A percentile compares a stretch with the other conserved stretches of the same genome.
Evolutionary conservation across 1,139 yeast species (phyloP).

Genomic region (Debaryomyces fabryi): DNA sequence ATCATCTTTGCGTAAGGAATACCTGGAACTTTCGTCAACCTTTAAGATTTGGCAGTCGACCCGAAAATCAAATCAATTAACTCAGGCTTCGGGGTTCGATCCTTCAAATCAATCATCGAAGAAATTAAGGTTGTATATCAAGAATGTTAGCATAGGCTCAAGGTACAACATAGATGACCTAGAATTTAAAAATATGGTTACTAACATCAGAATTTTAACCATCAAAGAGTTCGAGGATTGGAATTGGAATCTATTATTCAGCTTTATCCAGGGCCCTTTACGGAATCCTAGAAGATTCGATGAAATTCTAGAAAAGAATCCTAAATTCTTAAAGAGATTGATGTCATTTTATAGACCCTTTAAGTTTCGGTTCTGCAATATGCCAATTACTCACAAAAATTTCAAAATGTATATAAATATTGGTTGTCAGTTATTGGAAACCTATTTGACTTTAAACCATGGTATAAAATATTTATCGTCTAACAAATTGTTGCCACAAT

Average conservation of each 20-base stretch:
- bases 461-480: constrained; percentile 72
- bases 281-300: constrained; percentile 72
- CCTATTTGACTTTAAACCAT: constrained; percentile 60
- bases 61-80: constrained; percentile 13
- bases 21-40: constrained; percentile 8
- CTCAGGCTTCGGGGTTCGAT: constrained; percentile 16
- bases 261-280: constrained; percentile 79
- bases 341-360: constrained; percentile 90
- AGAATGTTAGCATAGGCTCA: constrained; percentile 45
- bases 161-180: constrained; percentile 66
- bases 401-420: constrained; percentile 62
- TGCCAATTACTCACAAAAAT: constrained; percentile 33
- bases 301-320: constrained; percentile 69
- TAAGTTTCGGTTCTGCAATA: constrained; percentile 77
- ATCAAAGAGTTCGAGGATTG: constrained; percentile 82
- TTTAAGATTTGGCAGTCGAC: constrained; percentile 13
- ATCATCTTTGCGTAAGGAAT: constrained; percentile 13
- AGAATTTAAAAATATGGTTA: constrained; percentile 66
- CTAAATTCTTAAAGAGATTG: constrained; percentile 83
- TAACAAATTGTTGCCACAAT: constrained; percentile 79
- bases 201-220: constrained; percentile 69
- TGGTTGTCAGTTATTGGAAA: constrained; percentile 72
- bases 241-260: constrained; percentile 80
- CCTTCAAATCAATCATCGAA: constrained; percentile 22
- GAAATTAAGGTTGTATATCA: constrained; percentile 33